A percentile compares a stretch with the other conserved stretches of the same genome.
These are phyloP conservation scores for Tetrahymena elliotti DNA, from an alignment of 73 alveolate species.

Conservation along the genomic window DNA sequence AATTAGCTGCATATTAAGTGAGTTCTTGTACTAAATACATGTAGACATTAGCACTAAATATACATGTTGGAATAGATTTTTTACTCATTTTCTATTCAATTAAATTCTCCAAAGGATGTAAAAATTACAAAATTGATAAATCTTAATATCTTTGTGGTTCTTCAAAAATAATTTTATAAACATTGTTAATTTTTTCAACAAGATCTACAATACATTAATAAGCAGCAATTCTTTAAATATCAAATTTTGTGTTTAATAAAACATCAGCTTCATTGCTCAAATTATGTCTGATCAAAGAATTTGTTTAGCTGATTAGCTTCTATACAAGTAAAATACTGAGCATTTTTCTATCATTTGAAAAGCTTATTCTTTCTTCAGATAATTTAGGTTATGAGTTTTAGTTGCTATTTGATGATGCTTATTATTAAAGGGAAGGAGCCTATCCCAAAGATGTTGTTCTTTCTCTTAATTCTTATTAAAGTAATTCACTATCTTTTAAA, in stretches of 20 bases:
- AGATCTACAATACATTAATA: background rate
- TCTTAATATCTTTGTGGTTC: background rate
- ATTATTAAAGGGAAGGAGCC: background rate
- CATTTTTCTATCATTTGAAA: background rate
- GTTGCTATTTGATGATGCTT: background rate
- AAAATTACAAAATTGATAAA: background rate
- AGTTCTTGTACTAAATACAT: background rate
- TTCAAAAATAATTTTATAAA: background rate
- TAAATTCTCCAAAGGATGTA: background rate
- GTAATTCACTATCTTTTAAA: background rate
- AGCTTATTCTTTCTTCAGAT: background rate
- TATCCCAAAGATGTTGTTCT: background rate
- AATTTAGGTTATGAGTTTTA: background rate
- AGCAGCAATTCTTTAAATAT: background rate
- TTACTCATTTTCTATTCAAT: background rate
- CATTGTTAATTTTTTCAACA: background rate
- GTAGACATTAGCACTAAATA: background rate
- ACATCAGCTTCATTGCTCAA: background rate
- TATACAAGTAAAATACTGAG: background rate
- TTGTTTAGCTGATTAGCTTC: background rate
- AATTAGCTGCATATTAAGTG: background rate
- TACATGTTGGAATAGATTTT: background rate
- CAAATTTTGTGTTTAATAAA: background rate
- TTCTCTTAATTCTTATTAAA: background rate
- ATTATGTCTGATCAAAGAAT: background rate